Conservation (phyloP, 208 protist species). For the Entamoeba invadens region DNA sequence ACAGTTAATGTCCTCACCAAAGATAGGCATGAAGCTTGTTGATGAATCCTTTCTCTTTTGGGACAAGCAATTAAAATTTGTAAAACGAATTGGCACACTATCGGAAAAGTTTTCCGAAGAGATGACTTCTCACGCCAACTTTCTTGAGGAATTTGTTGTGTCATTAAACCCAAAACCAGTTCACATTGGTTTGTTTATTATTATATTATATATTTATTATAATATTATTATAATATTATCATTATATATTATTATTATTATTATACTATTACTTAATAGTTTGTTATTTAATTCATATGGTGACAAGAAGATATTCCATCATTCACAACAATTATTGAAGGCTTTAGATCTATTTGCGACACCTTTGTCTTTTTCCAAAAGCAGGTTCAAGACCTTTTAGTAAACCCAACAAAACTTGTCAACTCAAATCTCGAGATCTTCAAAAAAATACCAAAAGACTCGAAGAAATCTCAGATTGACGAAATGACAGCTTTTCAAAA, state of each 20-base stretch:
- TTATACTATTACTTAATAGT: too few species aligned
- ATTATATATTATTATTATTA: too few species aligned
- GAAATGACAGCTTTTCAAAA: background rate
- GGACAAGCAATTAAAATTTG: background rate
- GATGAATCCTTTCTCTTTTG: background rate
- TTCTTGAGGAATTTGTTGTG: background rate
- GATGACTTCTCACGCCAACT: background rate
- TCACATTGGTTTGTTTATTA: background rate
- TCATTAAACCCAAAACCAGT: background rate
- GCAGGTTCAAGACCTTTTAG: background rate
- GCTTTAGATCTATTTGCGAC: background rate
- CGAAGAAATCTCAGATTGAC: background rate
- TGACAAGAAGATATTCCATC: background rate
- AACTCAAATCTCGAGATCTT: background rate
- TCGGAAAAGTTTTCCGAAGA: background rate
- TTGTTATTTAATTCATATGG: too few species aligned
- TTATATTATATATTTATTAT: too few species aligned
- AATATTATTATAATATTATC: too few species aligned
- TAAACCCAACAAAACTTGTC: background rate
- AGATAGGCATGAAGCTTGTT: background rate
- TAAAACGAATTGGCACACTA: background rate
- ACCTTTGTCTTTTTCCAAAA: background rate
- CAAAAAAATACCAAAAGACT: background rate
- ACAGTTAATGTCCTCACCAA: too few species aligned
- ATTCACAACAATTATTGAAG: background rate